Conservation (phyloP, 1,284 basidiomycete genomes). For the Malassezia dermatis region DNA sequence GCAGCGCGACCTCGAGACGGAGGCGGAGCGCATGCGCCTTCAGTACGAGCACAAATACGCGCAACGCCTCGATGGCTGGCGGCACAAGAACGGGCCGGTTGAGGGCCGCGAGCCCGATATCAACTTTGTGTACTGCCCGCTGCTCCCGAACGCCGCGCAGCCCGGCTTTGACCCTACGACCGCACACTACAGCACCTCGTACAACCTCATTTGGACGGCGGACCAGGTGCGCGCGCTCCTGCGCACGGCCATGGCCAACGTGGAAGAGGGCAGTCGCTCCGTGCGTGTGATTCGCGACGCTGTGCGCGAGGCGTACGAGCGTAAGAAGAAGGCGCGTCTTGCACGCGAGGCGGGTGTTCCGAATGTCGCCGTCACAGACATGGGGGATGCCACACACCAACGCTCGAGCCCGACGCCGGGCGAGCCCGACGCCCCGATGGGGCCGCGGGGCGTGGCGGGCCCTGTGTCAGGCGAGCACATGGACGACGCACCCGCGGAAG, state of each 20-base stretch:
- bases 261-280: slow-evolving; percentile 18
- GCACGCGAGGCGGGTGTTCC: not conserved
- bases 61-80: slow-evolving; percentile 20
- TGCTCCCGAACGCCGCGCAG: slow-evolving; percentile 30
- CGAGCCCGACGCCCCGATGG: not conserved
- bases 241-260: slow-evolving; percentile 25
- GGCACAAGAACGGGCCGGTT: not conserved
- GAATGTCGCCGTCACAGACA: not conserved
- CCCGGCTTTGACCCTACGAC: slow-evolving; percentile 35
- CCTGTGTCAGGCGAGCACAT: not conserved
- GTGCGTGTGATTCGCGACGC: slow-evolving; percentile 13
- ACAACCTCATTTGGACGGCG: slow-evolving; percentile 43
- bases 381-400: not conserved
- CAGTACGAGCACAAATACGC: slow-evolving; percentile 25
- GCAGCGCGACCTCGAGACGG: not conserved
- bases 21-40: slow-evolving; percentile 8
- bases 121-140: slow-evolving; percentile 35
- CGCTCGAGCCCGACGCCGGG: not conserved
- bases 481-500: not conserved
- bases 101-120: slow-evolving; percentile 15
- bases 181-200: slow-evolving; percentile 35
- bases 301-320: slow-evolving; percentile 17
- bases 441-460: not conserved
- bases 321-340: slow-evolving; percentile 1
- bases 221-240: slow-evolving; percentile 33